These are phyloP conservation scores for Entomortierella beljakovae DNA, from an alignment of 192 early-diverging fungal genomes.

Conservation along the genomic window DNA sequence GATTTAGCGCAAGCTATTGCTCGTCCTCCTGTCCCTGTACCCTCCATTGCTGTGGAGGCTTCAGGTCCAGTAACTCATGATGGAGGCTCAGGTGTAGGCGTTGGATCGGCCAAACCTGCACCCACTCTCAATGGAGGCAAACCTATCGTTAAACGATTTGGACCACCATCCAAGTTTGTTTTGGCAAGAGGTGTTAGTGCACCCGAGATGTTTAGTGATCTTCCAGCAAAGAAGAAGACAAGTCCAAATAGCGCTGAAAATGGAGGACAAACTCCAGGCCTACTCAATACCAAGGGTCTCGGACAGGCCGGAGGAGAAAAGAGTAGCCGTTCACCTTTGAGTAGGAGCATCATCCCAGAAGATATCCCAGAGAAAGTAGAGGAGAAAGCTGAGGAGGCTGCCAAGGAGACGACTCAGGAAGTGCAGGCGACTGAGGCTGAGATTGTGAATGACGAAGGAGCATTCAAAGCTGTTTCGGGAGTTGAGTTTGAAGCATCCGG, in stretches of 20 bases:
- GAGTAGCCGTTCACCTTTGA: slow-evolving; percentile 38
- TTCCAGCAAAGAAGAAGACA: slow-evolving; percentile 38
- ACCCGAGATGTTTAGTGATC: slow-evolving; percentile 49
- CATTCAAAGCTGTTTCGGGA: slow-evolving; percentile 8
- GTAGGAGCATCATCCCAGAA: slow-evolving; percentile 18
- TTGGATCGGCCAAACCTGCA: slow-evolving; percentile 17
- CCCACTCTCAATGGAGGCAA: slow-evolving; percentile 16
- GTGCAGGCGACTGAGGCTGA: not conserved
- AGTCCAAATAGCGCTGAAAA: slow-evolving; percentile 3
- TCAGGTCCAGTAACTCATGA: not conserved
- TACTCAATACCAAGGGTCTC: slow-evolving; percentile 37
- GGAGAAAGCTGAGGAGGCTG: slow-evolving; percentile 15
- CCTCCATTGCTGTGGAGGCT: slow-evolving; percentile 31
- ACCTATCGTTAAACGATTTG: slow-evolving; percentile 24
- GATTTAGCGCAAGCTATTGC: not conserved
- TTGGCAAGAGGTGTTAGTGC: slow-evolving; percentile 48
- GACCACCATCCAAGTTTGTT: slow-evolving; percentile 15
- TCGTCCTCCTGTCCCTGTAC: slow-evolving; percentile 1
- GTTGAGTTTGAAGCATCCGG: slow-evolving; percentile 36
- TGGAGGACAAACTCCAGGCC: slow-evolving; percentile 10
- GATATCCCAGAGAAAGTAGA: slow-evolving; percentile 5
- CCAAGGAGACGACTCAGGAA: not conserved
- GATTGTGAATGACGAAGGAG: not conserved
- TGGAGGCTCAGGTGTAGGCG: slow-evolving; percentile 39
- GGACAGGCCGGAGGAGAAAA: slow-evolving; percentile 40